A percentile compares a stretch with the other conserved stretches of the same genome.
Conservation (phyloP, 2,329 filamentous ascomycete species). For the Epichloe gansuensis region DNA sequence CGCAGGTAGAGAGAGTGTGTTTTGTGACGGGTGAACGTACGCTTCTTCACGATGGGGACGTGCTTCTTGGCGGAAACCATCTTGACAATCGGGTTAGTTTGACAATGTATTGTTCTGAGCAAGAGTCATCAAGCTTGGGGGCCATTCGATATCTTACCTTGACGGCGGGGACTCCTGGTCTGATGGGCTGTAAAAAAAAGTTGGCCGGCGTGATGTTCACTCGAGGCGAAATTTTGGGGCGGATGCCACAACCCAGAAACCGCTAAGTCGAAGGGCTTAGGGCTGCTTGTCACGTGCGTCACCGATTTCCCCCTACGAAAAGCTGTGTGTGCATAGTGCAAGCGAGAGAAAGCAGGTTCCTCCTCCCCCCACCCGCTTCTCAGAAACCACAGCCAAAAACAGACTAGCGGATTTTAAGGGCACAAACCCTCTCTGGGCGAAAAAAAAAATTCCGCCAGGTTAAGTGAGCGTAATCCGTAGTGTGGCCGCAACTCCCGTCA, state of each 20-base stretch:
- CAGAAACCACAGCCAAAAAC: constrained; percentile 5
- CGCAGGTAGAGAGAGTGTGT: neutral
- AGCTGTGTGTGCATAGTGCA: neutral
- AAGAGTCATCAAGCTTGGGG: neutral
- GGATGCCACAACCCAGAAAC: constrained; percentile 16
- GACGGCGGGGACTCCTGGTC: constrained; percentile 26
- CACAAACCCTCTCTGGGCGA: constrained; percentile 20
- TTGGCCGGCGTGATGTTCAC: constrained; percentile 23
- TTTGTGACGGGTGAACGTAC: constrained; percentile 47
- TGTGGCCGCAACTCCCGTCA: constrained; percentile 6
- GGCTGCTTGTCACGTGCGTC: constrained; percentile 19
- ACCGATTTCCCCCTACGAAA: neutral
- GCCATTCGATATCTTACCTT: constrained; percentile 21
- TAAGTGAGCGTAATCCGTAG: neutral
- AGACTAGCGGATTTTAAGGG: constrained; percentile 18
- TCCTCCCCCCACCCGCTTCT: neutral
- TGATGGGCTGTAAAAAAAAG: constrained; percentile 21
- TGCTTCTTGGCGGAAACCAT: constrained; percentile 99
- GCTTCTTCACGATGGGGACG: constrained; percentile 99
- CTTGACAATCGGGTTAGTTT: constrained; percentile 33
- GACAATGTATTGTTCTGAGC: neutral
- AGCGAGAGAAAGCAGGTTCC: neutral
- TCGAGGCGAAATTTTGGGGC: constrained; percentile 24
- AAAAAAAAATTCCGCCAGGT: constrained; percentile 10
- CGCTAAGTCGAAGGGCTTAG: constrained; percentile 22